A percentile compares a stretch with the other conserved stretches of the same genome.
Evolutionary conservation across 345 rosid genomes (phyloP).

Genomic region (Hypericum androsaemum): DNA sequence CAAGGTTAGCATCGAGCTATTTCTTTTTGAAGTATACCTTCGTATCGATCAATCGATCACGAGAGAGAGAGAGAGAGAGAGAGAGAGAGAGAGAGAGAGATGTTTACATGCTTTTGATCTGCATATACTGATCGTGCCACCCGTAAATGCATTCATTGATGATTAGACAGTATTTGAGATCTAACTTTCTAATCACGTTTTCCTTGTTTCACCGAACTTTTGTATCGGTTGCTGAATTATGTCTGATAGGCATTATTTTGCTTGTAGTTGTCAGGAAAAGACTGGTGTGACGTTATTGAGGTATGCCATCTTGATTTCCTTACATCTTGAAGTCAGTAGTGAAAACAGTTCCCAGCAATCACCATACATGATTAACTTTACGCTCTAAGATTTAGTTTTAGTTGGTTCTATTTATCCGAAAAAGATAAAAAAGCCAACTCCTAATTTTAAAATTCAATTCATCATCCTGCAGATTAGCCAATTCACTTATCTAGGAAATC

Average conservation of each 20-base stretch:
- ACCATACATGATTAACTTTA: too few relatives aligned
- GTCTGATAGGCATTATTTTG: constrained; percentile 25
- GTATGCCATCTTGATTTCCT: constrained; percentile 32
- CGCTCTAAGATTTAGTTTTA: too few relatives aligned
- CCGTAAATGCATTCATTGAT: constrained; percentile 1
- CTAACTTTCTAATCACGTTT: background rate
- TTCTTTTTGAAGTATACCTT: background rate
- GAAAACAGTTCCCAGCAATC: too few relatives aligned
- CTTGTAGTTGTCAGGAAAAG: constrained; percentile 61
- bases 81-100: too few relatives aligned
- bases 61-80: too few relatives aligned
- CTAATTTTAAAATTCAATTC: too few relatives aligned
- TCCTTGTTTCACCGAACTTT: constrained; percentile 1
- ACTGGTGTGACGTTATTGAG: constrained; percentile 67
- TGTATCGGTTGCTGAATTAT: background rate
- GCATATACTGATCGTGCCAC: background rate
- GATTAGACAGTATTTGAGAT: constrained; percentile 8
- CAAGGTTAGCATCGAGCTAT: constrained; percentile 45
- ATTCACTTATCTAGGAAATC: too few relatives aligned
- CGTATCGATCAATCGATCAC: too few relatives aligned
- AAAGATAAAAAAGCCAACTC: too few relatives aligned
- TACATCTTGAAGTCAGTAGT: constrained; percentile 1
- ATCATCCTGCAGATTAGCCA: too few relatives aligned
- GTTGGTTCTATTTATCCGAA: too few relatives aligned
- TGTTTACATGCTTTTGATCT: background rate